Percentiles rank a stretch among this genome's conserved stretches.
phyloP scores from a whole-genome alignment of 768 basidiomycete species.

The Auriscalpium vulgare region DNA sequence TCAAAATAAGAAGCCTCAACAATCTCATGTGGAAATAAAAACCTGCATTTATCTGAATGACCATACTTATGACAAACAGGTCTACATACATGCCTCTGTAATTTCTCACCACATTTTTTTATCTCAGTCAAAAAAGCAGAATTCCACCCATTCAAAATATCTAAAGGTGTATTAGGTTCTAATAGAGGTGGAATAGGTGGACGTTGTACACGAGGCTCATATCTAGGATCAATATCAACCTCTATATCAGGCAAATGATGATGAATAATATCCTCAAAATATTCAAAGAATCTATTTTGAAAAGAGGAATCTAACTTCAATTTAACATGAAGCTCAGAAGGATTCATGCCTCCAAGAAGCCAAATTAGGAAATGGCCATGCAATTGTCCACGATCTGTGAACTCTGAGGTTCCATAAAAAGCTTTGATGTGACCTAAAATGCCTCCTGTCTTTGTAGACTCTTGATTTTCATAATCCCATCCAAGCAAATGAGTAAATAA shows the following conservation, averaged over 20 bases:
- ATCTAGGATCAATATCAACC: constrained; percentile 4
- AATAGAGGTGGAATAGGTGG: no score
- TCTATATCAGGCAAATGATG: constrained; percentile 25
- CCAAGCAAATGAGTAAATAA: constrained; percentile 22
- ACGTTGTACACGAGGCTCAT: constrained; percentile 18
- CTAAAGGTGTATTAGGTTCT: no score
- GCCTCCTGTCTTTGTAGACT: constrained; percentile 14
- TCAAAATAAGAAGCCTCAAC: constrained; percentile 23
- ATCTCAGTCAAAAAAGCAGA: constrained; percentile 12
- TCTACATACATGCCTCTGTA: constrained; percentile 17
- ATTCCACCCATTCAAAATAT: constrained; percentile 8
- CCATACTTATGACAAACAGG: constrained; percentile 26
- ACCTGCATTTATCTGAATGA: constrained; percentile 20
- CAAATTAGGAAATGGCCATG: constrained; percentile 29
- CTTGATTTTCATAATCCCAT: constrained; percentile 19
- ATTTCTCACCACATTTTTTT: constrained; percentile 16
- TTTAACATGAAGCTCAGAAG: constrained; percentile 21
- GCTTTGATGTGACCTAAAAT: constrained; percentile 25
- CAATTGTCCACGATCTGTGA: constrained; percentile 20
- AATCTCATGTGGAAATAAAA: constrained; percentile 28
- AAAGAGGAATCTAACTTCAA: constrained; percentile 12
- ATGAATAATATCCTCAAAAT: constrained; percentile 26
- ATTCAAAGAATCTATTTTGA: constrained; percentile 21
- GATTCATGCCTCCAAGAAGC: constrained; percentile 24
- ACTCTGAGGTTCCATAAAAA: constrained; percentile 22